Evolutionary conservation across 805 yeast genomes (phyloP).

Genomic region (Candida multigemmis): DNA sequence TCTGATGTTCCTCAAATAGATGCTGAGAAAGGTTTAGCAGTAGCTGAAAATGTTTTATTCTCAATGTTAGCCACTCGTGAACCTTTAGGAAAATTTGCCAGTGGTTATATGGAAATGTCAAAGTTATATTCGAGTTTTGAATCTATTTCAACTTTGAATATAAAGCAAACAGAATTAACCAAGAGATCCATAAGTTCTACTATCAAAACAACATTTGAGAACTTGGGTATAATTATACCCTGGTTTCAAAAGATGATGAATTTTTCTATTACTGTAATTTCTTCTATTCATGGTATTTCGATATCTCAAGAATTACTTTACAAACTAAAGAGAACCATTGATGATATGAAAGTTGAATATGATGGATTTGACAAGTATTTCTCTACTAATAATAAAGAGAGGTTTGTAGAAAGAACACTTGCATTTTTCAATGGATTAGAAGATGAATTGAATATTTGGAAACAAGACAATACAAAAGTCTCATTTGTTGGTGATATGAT

Average conservation of each 20-base stretch:
- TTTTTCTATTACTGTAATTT: conserved; percentile 14
- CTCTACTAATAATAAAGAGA: conserved; percentile 7
- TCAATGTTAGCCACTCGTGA: conserved; percentile 45
- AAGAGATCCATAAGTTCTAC: no score
- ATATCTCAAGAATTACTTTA: conserved; percentile 7
- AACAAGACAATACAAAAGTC: conserved; percentile 12
- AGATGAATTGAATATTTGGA: conserved; percentile 24
- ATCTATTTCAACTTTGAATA: no score
- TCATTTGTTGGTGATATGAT: conserved; percentile 43
- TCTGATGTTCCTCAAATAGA: conserved; percentile 72
- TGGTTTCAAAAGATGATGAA: conserved; percentile 31
- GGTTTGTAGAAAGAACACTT: conserved; percentile 11
- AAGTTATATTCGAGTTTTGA: no score
- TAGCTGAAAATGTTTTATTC: conserved; percentile 61
- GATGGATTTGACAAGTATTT: conserved; percentile 12
- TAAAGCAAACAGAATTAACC: no score
- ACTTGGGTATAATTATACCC: no score
- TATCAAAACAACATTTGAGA: no score
- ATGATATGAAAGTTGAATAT: conserved; percentile 6
- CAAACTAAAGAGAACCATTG: conserved; percentile 8
- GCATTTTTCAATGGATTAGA: conserved; percentile 13
- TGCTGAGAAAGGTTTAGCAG: conserved; percentile 68
- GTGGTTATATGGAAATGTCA: no score
- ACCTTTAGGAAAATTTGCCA: conserved; percentile 30
- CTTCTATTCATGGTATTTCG: conserved; percentile 4